Evolutionary conservation across 2,329 filamentous ascomycete species (phyloP).

Genomic region (Alternaria triticina): DNA sequence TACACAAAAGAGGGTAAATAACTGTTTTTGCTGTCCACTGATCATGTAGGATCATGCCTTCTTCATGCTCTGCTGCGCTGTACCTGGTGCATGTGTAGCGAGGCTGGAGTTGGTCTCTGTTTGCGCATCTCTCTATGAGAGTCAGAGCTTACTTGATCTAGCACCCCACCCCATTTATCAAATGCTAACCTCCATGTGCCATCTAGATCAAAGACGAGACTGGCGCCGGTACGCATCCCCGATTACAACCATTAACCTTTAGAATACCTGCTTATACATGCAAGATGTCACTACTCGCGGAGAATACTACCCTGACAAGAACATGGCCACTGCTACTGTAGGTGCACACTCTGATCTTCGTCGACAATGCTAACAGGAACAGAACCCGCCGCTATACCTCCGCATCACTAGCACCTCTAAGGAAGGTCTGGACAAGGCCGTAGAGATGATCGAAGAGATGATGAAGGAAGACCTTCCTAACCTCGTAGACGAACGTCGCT

Average conservation of each 20-base stretch:
- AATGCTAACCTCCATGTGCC: constrained; percentile 91
- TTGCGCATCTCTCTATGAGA: constrained; percentile 46
- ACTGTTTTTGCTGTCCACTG: constrained; percentile 74
- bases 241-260: constrained; percentile 66
- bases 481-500: constrained; percentile 90
- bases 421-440: constrained; percentile 86
- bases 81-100: constrained; percentile 61
- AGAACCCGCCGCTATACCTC: constrained; percentile 94
- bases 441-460: constrained; percentile 87
- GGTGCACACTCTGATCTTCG: constrained; percentile 10
- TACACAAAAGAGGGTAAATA: constrained; percentile 99
- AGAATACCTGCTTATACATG: constrained; percentile 66
- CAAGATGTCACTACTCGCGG: constrained; percentile 99
- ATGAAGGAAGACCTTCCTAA: constrained; percentile 97
- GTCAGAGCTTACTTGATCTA: constrained; percentile 57
- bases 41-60: constrained; percentile 60
- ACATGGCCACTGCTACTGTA: constrained; percentile 92
- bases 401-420: constrained; percentile 94
- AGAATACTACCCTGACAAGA: constrained; percentile 96
- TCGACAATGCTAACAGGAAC: constrained; percentile 3
- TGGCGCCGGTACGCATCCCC: constrained; percentile 96
- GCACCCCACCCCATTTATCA: constrained; percentile 69
- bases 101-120: constrained; percentile 34
- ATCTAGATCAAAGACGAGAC: constrained; percentile 99
- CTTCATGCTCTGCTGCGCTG: constrained; percentile 31